Percentiles rank a stretch among this genome's conserved stretches.
Evolutionary conservation across 805 yeast species (phyloP).

Genomic region (Wickerhamomyces sydowiorum): DNA sequence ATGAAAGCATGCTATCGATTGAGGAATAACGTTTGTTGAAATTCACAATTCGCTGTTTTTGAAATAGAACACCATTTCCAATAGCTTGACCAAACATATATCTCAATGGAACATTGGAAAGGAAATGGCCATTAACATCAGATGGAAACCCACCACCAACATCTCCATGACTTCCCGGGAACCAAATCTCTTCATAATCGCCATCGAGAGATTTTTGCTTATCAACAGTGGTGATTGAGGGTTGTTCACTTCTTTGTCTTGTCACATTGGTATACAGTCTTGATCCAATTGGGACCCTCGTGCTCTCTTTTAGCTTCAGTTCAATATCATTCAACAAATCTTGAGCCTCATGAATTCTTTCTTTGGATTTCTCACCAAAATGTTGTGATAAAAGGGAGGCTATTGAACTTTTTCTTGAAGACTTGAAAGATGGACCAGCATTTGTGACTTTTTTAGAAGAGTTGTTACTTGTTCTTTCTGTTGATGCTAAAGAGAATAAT

Average conservation of each 20-base stretch:
- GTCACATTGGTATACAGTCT: constrained; percentile 3
- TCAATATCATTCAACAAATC: constrained; percentile 12
- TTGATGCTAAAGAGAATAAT: constrained; percentile 16
- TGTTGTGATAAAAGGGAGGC: not conserved
- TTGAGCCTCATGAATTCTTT: constrained; percentile 6
- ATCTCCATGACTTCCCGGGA: constrained; percentile 67
- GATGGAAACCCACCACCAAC: constrained; percentile 63
- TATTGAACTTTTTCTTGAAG: not conserved
- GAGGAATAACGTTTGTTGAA: constrained; percentile 36
- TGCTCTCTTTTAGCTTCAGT: not conserved
- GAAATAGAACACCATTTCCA: constrained; percentile 43
- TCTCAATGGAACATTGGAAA: constrained; percentile 48
- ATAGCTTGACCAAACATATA: constrained; percentile 58
- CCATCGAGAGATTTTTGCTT: constrained; percentile 19
- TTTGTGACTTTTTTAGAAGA: constrained; percentile 1
- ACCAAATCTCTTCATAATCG: constrained; percentile 53
- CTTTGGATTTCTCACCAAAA: not conserved
- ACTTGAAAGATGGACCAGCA: not conserved
- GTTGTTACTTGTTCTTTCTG: constrained; percentile 1
- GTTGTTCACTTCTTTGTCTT: not conserved
- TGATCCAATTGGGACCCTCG: not conserved
- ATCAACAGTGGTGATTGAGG: constrained; percentile 9
- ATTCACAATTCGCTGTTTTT: constrained; percentile 31
- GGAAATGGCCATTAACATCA: constrained; percentile 36
- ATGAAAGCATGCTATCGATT: constrained; percentile 37